Evolutionary conservation across 75 land plant genomes (phyloP).

Genomic region (Cryptomeria japonica): DNA sequence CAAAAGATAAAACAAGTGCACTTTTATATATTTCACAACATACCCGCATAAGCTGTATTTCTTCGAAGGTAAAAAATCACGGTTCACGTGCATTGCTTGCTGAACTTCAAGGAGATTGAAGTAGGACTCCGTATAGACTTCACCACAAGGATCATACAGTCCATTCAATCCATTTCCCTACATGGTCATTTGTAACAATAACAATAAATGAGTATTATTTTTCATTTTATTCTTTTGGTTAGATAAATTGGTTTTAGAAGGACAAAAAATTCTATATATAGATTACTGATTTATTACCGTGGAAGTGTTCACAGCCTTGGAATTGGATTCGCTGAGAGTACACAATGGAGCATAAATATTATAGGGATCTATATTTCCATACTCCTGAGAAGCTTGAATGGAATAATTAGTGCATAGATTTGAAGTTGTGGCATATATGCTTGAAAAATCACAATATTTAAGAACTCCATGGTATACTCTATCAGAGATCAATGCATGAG

Average conservation of each 20-base stretch:
- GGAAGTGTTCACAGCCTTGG: neutral
- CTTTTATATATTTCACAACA: neutral
- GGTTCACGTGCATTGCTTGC: constrained; percentile 35
- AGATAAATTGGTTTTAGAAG: too few relatives aligned
- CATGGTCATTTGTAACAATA: neutral
- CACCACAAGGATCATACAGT: neutral
- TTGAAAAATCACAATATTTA: constrained; percentile 22
- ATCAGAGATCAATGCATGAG: constrained; percentile 70
- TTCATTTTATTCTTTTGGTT: too few relatives aligned
- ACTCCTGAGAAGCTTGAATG: constrained; percentile 4
- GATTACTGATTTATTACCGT: too few relatives aligned
- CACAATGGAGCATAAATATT: constrained; percentile 37
- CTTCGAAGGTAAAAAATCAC: neutral
- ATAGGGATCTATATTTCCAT: constrained; percentile 29
- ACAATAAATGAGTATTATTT: too few relatives aligned
- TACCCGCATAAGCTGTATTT: neutral
- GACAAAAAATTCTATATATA: too few relatives aligned
- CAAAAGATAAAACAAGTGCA: neutral
- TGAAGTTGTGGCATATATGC: neutral
- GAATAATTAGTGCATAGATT: neutral
- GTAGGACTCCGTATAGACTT: neutral
- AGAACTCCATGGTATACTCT: constrained; percentile 21
- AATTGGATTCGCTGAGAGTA: neutral
- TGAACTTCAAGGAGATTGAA: constrained; percentile 39
- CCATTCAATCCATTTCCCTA: neutral